Evolutionary conservation across 176 grass and related monocot genomes (phyloP).

Genomic region (Oryza australiensis): DNA sequence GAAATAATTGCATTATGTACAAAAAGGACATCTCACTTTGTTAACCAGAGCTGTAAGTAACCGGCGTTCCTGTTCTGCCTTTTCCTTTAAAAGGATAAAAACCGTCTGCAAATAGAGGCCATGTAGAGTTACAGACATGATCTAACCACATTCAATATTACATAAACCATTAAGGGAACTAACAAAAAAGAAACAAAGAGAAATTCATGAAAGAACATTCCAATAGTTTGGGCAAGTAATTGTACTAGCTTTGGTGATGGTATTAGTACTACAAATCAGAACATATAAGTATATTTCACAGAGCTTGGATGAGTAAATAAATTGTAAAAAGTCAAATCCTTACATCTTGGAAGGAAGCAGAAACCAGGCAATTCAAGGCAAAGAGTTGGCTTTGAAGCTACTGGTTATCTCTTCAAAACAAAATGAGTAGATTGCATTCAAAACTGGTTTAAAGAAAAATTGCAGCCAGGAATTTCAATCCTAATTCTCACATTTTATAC

Average conservation of each 20-base stretch:
- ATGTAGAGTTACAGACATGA: background rate
- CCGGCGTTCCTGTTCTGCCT: constrained; percentile 91
- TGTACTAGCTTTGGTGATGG: background rate
- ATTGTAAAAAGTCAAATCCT: constrained; percentile 9
- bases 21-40: constrained; percentile 64
- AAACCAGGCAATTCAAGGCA: constrained; percentile 4
- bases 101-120: constrained; percentile 63
- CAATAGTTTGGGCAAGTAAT: too few relatives aligned
- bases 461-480: background rate
- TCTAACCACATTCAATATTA: constrained; percentile 5
- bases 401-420: background rate
- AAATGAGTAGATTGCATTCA: background rate
- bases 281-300: too few relatives aligned
- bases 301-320: constrained; percentile 1
- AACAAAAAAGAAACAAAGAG: constrained; percentile 31
- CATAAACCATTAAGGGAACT: background rate
- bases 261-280: constrained; percentile 15
- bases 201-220: background rate
- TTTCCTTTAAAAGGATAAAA: constrained; percentile 81
- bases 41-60: constrained; percentile 95
- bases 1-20: constrained; percentile 7
- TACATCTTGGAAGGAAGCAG: background rate
- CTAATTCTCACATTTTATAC: background rate
- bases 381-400: constrained; percentile 7
- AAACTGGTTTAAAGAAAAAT: constrained; percentile 25